Evolutionary conservation across 768 basidiomycete genomes (phyloP), one percentile per base, ranked within the genome.

Genomic region (Suillus placidus): DNA sequence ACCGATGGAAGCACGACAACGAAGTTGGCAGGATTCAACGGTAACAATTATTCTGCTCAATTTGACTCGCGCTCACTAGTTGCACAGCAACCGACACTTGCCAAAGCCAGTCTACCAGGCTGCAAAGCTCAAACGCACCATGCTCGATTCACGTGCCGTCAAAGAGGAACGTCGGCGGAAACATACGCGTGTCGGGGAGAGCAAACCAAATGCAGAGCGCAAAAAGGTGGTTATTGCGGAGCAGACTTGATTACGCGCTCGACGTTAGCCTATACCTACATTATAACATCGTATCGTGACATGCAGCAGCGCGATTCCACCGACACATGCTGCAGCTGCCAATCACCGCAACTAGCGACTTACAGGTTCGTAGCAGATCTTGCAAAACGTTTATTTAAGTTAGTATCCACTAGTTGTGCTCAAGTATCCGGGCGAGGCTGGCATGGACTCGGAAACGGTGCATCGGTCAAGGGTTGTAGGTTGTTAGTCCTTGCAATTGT

Each of bases 91-190:
- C 60, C 87, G 95, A 30, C 92, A 95, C 79, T 77, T 98, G 26
- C 97, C 96, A 14, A 93, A 93, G 72, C 85, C 94, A n/a, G 92
- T 99, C 40, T 86, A 97, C 78, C 91, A 93, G 72, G 92, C 95
- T 1, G 81, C 86, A 47, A 88, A 90, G 73, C 89, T 97, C 80
- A 96, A 97, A 79, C 84, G 88, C 65, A 94, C 94, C 51, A 98
- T 99, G 96, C 76, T 97, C 73, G 95, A 95, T 37, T 90, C 95
- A 4, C 82, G 83, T 51, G 86, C 90, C 64, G 92, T 91, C 84
- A 98, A 97, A 80, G 95, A 99, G 72, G 96, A 98, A 75, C 86
- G 95, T 69, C 83, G 97, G 68, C 82, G 96, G 75, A 91, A 89
- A 73, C 97, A 99, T 76, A 91, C 96, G 8, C 84, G 94, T 34